A percentile compares a stretch with the other conserved stretches of the same genome.
Conservation (phyloP, 2,329 filamentous ascomycete species). For the Alternaria solani region DNA sequence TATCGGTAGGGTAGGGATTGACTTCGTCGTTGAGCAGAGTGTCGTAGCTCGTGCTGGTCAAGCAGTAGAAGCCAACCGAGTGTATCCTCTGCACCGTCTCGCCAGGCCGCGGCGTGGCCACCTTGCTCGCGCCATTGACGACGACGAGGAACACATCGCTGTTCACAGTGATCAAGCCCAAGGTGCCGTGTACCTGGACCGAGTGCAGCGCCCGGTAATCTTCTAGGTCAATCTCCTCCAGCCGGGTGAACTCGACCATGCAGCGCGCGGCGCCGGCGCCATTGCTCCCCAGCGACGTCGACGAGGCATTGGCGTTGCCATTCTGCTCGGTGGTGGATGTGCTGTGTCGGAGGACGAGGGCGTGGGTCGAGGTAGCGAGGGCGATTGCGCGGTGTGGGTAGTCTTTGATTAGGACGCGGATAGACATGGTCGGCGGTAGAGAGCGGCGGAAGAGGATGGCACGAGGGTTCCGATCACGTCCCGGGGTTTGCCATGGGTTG, state of each 20-base stretch:
- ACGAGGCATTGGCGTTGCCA: conserved; percentile 64
- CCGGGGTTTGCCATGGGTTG: conserved; percentile 11
- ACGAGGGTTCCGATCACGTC: conserved; percentile 34
- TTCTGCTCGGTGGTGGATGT: conserved; percentile 65
- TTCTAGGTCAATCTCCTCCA: conserved; percentile 70
- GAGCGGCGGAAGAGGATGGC: conserved; percentile 14
- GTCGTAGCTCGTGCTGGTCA: conserved; percentile 88
- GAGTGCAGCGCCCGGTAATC: conserved; percentile 80
- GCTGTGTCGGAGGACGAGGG: conserved; percentile 84
- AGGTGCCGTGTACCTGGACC: conserved; percentile 80
- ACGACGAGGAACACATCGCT: conserved; percentile 91
- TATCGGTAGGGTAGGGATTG: conserved; percentile 63
- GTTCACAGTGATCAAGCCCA: conserved; percentile 85
- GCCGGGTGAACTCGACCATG: conserved; percentile 84
- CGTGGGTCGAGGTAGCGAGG: conserved; percentile 79
- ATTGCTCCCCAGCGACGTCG: conserved; percentile 58
- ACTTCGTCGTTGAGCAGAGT: conserved; percentile 69
- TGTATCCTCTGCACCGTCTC: conserved; percentile 90
- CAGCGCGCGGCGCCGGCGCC: conserved; percentile 64
- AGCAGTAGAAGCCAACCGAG: conserved; percentile 87
- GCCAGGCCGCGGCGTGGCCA: conserved; percentile 82
- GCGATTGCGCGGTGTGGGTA: conserved; percentile 87
- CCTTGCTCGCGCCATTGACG: conserved; percentile 78
- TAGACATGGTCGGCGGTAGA: conserved; percentile 51
- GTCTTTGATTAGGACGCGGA: conserved; percentile 85